Percentiles rank a stretch among this genome's conserved stretches.
phyloP scores from a whole-genome alignment of 192 early-diverging fungal species.

The Backusella westeae region DNA sequence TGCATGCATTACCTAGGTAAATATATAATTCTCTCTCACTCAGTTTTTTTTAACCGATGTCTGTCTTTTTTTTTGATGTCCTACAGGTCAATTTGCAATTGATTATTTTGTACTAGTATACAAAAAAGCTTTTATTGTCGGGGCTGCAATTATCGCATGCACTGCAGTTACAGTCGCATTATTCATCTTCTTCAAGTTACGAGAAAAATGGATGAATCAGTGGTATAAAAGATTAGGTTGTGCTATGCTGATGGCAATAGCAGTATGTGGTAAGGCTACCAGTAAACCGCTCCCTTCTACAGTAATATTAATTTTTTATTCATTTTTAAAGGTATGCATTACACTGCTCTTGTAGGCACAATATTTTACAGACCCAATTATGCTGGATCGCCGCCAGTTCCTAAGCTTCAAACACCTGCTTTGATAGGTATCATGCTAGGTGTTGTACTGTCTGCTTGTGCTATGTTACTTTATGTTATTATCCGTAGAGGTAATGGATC shows the following conservation, averaged over 20 bases:
- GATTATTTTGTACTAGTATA: conserved; percentile 29
- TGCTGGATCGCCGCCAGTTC: conserved; percentile 6
- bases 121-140: conserved; percentile 21
- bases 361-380: conserved; percentile 22
- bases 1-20: conserved; percentile 41
- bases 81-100: conserved; percentile 39
- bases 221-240: conserved; percentile 47
- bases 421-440: conserved; percentile 21
- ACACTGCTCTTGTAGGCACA: conserved; percentile 35
- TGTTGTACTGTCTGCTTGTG: conserved; percentile 24
- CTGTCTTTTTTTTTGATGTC: not conserved
- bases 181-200: conserved; percentile 47
- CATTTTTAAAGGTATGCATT: conserved; percentile 36
- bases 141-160: conserved; percentile 40
- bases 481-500: not conserved
- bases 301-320: not conserved
- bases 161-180: conserved; percentile 38
- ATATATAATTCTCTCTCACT: not conserved
- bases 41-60: not conserved
- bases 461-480: conserved; percentile 15
- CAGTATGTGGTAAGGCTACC: conserved; percentile 36
- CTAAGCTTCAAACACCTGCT: conserved; percentile 5
- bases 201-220: conserved; percentile 42
- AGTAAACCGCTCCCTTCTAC: not conserved
- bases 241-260: conserved; percentile 43